phyloP scores from a whole-genome alignment of 192 early-diverging fungal species.

The Gryganskiella cystojenkinii region DNA sequence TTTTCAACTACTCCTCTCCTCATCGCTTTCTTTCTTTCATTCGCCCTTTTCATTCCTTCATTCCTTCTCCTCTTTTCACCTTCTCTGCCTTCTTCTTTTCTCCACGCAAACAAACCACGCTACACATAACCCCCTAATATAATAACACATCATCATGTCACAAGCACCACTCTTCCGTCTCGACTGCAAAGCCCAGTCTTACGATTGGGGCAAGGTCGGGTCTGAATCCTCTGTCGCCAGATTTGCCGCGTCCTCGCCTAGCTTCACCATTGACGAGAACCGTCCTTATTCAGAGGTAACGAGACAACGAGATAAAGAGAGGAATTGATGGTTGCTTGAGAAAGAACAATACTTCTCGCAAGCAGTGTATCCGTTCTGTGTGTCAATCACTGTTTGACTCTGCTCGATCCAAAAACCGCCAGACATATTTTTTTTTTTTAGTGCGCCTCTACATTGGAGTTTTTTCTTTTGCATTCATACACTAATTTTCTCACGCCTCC shows the following conservation, averaged over 20 bases:
- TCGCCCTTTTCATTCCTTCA: neutral
- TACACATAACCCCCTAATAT: neutral
- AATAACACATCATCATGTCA: slow-evolving; percentile 10
- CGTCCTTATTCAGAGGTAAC: slow-evolving; percentile 91
- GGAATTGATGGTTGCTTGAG: no score
- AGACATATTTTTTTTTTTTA: no score
- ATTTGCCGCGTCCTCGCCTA: slow-evolving; percentile 73
- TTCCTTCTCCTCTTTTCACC: neutral
- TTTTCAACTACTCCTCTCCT: no score
- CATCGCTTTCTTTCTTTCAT: slow-evolving; percentile 4
- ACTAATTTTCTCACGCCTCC: slow-evolving; percentile 27
- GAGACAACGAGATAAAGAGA: no score
- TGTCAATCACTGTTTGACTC: no score
- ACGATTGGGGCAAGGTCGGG: slow-evolving; percentile 98
- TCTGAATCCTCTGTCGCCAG: slow-evolving; percentile 83
- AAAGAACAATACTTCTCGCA: no score
- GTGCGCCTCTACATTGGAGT: no score
- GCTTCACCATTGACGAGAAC: slow-evolving; percentile 63
- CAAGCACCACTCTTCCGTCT: slow-evolving; percentile 67
- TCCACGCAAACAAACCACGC: neutral
- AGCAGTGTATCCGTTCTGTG: no score
- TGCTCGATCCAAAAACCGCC: no score
- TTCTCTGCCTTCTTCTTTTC: neutral
- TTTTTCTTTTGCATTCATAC: neutral
- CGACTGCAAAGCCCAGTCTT: slow-evolving; percentile 82